Percentiles rank a stretch among this genome's conserved stretches.
Evolutionary conservation across 2,329 filamentous ascomycete genomes (phyloP).

Genomic region (Hypoxylon sp.): DNA sequence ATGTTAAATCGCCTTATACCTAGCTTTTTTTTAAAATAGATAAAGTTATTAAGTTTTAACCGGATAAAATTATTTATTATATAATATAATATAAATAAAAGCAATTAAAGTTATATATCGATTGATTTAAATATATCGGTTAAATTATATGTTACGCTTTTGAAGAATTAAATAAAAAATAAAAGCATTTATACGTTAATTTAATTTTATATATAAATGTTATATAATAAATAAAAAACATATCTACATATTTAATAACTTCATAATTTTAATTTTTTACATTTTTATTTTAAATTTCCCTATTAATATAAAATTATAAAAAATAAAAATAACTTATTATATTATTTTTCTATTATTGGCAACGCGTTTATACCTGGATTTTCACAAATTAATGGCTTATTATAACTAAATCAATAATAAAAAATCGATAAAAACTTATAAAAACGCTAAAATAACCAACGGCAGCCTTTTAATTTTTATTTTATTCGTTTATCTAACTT

Average conservation of each 20-base stretch:
- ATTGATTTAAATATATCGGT: background rate
- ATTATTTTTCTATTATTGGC: constrained; percentile 1
- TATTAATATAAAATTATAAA: background rate
- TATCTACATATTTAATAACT: background rate
- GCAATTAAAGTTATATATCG: background rate
- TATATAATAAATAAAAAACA: background rate
- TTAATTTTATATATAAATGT: background rate
- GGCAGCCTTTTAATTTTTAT: background rate
- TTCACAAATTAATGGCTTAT: background rate
- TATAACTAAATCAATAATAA: background rate
- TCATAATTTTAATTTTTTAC: background rate
- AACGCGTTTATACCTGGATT: background rate
- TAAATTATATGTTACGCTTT: background rate
- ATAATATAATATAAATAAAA: constrained; percentile 13
- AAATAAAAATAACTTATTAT: background rate
- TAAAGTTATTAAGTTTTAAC: constrained; percentile 13
- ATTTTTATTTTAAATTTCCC: background rate
- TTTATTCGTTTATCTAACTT: no score
- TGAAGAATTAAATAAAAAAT: constrained; percentile 1
- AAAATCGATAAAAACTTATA: background rate
- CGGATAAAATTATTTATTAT: constrained; percentile 12
- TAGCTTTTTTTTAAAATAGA: constrained; percentile 15
- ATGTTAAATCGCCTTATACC: constrained; percentile 3
- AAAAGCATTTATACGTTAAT: background rate
- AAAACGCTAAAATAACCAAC: background rate